A percentile compares a stretch with the other conserved stretches of the same genome.
Evolutionary conservation across 192 early-diverging fungal species (phyloP).

Genomic region (Phlyctochytrium arcticum): DNA sequence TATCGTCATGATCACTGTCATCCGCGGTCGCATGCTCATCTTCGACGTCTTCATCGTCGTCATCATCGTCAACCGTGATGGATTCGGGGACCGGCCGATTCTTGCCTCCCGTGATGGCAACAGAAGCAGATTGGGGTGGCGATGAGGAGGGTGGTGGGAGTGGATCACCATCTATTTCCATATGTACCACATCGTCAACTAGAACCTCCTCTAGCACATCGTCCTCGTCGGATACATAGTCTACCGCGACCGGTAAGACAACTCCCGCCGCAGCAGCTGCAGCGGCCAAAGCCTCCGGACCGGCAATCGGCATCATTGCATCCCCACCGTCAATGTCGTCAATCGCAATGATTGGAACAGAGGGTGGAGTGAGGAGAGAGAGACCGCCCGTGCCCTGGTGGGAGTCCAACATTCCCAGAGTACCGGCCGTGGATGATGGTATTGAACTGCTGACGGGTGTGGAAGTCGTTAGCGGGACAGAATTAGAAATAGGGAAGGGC

Average conservation of each 20-base stretch:
- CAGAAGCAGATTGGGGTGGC: no score
- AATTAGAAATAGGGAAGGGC: not conserved
- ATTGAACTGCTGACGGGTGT: not conserved
- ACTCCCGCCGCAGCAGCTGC: conserved; percentile 20
- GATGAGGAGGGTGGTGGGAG: no score
- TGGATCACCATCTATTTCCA: conserved; percentile 38
- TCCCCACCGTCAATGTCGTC: conserved; percentile 11
- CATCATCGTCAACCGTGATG: not conserved
- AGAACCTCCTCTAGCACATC: not conserved
- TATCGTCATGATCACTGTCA: not conserved
- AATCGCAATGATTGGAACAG: conserved; percentile 8
- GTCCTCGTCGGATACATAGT: conserved; percentile 28
- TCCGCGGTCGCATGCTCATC: not conserved
- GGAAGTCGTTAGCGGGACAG: not conserved
- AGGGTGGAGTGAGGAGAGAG: not conserved
- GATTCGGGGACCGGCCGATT: not conserved
- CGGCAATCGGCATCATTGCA: not conserved
- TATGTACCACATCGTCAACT: conserved; percentile 22
- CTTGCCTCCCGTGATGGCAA: no score
- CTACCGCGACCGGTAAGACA: conserved; percentile 13
- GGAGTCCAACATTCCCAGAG: not conserved
- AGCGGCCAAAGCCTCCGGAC: not conserved
- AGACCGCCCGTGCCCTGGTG: not conserved
- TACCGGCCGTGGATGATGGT: no score
- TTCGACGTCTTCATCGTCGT: not conserved